phyloP scores from a whole-genome alignment of 805 yeast genomes.

The Lachancea thermotolerans region DNA sequence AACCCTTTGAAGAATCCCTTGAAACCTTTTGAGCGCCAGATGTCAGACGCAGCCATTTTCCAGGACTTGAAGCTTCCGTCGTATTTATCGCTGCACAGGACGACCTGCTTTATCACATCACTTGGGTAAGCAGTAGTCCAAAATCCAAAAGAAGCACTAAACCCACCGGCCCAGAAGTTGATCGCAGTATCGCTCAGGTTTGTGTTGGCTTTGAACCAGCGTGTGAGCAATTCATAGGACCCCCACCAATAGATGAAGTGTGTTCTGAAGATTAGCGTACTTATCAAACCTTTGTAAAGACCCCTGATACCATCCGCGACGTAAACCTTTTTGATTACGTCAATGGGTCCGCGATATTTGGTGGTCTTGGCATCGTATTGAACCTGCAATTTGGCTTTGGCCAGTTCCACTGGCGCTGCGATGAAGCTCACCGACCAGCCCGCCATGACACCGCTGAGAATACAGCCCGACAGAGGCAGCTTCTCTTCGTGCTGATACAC shows the following conservation, averaged over 20 bases:
- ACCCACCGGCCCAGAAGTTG: constrained; percentile 89
- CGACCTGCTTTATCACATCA: constrained; percentile 81
- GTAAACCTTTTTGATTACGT: constrained; percentile 56
- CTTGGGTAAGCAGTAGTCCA: constrained; percentile 88
- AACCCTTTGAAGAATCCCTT: constrained; percentile 76
- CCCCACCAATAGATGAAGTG: constrained; percentile 94
- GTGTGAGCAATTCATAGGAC: constrained; percentile 72
- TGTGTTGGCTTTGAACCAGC: constrained; percentile 60
- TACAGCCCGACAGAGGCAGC: constrained; percentile 68
- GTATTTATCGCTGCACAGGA: constrained; percentile 70
- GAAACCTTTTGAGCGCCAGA: constrained; percentile 56
- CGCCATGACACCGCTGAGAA: constrained; percentile 67
- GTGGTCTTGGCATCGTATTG: constrained; percentile 75
- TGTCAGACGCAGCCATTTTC: constrained; percentile 62
- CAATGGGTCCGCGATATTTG: constrained; percentile 70
- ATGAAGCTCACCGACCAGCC: constrained; percentile 91
- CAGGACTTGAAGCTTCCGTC: constrained; percentile 68
- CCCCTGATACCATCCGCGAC: constrained; percentile 62
- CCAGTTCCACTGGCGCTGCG: constrained; percentile 91
- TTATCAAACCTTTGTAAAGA: constrained; percentile 70
- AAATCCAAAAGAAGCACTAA: constrained; percentile 69
- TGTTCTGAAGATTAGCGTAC: constrained; percentile 83
- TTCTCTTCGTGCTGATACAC: constrained; percentile 53
- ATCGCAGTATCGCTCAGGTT: constrained; percentile 58
- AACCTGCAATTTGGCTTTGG: constrained; percentile 83